These are phyloP conservation scores for Blastocystis sp. DNA, from an alignment of 352 stramenopile genomes.

Conservation along the genomic window DNA sequence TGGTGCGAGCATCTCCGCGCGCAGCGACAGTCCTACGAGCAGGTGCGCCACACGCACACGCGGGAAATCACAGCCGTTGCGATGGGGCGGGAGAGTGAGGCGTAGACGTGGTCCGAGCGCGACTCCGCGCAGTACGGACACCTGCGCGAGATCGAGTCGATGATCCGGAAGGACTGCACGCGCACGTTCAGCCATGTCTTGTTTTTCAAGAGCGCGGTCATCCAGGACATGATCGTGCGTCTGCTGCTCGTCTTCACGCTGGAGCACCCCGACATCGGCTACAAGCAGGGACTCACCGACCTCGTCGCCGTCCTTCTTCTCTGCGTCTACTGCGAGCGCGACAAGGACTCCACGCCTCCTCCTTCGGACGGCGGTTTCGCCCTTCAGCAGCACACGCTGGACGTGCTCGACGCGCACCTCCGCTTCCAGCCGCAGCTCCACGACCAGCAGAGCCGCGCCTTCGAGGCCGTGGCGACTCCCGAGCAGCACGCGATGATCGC, in stretches of 20 bases:
- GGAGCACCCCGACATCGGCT: constrained; percentile 70
- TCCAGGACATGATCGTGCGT: constrained; percentile 72
- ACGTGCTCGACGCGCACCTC: constrained; percentile 55
- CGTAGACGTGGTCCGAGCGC: neutral
- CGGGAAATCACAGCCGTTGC: neutral
- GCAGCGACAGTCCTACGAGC: constrained; percentile 9
- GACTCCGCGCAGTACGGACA: neutral
- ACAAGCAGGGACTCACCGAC: constrained; percentile 75
- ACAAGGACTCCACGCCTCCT: neutral
- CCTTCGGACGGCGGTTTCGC: too few species aligned
- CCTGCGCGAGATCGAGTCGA: neutral
- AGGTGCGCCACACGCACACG: neutral
- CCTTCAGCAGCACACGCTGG: neutral
- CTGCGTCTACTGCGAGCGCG: constrained; percentile 59
- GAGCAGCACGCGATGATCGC: neutral
- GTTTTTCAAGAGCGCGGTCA: constrained; percentile 54
- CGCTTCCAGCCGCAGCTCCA: neutral
- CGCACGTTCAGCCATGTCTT: constrained; percentile 63
- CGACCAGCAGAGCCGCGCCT: neutral
- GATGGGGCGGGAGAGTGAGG: neutral
- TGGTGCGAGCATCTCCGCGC: neutral
- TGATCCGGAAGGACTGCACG: constrained; percentile 56
- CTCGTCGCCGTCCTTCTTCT: constrained; percentile 73
- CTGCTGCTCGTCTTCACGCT: constrained; percentile 73
- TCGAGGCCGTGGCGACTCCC: neutral